Evolutionary conservation across 345 rosid genomes (phyloP).

Genomic region (Populus pruinosa): DNA sequence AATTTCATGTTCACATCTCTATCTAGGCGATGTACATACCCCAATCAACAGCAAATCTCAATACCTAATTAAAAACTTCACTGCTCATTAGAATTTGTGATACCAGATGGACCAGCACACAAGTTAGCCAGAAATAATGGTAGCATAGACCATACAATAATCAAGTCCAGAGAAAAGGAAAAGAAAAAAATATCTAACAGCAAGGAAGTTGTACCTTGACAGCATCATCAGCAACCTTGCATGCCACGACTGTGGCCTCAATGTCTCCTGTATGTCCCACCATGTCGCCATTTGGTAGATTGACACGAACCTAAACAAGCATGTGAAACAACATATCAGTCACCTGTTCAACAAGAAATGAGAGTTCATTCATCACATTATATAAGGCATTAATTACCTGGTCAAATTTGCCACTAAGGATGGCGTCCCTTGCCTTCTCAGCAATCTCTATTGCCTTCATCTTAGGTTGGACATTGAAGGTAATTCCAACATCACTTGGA

Average conservation of each 20-base stretch:
- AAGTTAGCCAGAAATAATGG: not conserved
- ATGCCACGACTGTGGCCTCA: conserved; percentile 72
- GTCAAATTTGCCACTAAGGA: conserved; percentile 74
- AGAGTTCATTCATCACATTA: not conserved
- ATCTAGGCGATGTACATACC: not conserved
- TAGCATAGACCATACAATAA: not conserved
- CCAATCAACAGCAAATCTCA: not conserved
- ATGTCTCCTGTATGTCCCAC: conserved; percentile 98
- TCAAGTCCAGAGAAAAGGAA: not conserved
- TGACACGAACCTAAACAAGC: conserved; percentile 67
- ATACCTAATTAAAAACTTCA: not conserved
- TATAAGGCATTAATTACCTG: conserved; percentile 47
- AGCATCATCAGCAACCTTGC: conserved; percentile 87
- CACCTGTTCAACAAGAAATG: not conserved
- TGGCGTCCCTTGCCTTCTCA: conserved; percentile 82
- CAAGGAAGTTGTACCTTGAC: conserved; percentile 56
- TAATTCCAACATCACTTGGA: conserved; percentile 89
- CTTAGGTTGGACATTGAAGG: conserved; percentile 87
- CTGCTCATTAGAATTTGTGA: not conserved
- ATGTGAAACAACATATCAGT: not conserved
- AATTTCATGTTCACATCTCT: not conserved
- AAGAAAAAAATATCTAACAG: not conserved
- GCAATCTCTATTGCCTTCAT: conserved; percentile 94
- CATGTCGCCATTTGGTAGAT: conserved; percentile 91
- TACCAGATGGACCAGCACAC: not conserved